These are phyloP conservation scores for Papiliotrema flavescens DNA, from an alignment of 1,284 basidiomycete species.

Conservation along the genomic window DNA sequence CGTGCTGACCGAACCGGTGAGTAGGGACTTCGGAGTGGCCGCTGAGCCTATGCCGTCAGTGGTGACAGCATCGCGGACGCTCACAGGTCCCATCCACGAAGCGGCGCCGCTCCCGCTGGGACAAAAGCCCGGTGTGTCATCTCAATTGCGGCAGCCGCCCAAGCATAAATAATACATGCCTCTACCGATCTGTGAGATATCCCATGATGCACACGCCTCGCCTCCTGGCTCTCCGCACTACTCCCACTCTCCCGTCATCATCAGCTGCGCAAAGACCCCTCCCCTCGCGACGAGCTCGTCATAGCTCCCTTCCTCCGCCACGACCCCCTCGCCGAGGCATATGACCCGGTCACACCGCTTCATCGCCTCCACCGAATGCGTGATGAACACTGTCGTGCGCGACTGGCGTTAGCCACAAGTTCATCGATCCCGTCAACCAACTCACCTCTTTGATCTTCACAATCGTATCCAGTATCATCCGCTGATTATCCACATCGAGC, in stretches of 20 bases:
- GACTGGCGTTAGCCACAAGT: constrained; percentile 25
- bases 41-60: too few relatives aligned
- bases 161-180: not conserved
- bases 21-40: too few relatives aligned
- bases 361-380: constrained; percentile 91
- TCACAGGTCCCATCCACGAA: too few relatives aligned
- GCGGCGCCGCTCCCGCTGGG: too few relatives aligned
- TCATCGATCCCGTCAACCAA: constrained; percentile 3
- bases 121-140: too few relatives aligned
- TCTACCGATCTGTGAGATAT: not conserved
- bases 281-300: constrained; percentile 63
- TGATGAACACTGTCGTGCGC: constrained; percentile 84
- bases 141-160: too few relatives aligned
- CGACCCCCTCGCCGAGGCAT: constrained; percentile 69
- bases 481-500: constrained; percentile 77
- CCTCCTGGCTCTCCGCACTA: constrained; percentile 12
- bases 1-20: too few relatives aligned
- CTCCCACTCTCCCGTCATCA: constrained; percentile 81
- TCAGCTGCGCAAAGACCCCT: constrained; percentile 77
- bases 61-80: too few relatives aligned
- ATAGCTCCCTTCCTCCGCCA: constrained; percentile 76
- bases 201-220: not conserved
- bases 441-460: constrained; percentile 57
- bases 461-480: constrained; percentile 73
- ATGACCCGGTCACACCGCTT: constrained; percentile 83